Conservation (phyloP, 345 rosid species). For the Barbarea vulgaris region DNA sequence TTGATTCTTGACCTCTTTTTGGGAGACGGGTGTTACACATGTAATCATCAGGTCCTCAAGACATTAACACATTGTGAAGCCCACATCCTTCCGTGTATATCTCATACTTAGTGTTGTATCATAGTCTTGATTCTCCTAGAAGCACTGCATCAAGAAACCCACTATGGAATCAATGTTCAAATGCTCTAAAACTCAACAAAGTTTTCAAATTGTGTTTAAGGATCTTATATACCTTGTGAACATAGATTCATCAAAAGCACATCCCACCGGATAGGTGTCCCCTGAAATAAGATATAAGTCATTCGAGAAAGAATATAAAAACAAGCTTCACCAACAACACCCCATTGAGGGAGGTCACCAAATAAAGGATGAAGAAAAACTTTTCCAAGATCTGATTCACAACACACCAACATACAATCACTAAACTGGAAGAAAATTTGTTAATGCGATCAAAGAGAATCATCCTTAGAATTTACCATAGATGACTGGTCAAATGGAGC, state of each 20-base stretch:
- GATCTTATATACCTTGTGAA: conserved; percentile 60
- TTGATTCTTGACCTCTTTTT: too few relatives aligned
- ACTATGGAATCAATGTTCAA: neutral
- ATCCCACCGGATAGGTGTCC: conserved; percentile 84
- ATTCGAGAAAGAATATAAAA: neutral
- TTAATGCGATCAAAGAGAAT: neutral
- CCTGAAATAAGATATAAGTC: conserved; percentile 41
- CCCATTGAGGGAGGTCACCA: conserved; percentile 95
- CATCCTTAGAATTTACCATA: conserved; percentile 52
- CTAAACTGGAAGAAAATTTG: neutral
- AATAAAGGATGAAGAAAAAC: conserved; percentile 73
- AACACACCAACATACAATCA: conserved; percentile 4
- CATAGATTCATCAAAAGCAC: conserved; percentile 77
- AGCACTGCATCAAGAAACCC: conserved; percentile 42
- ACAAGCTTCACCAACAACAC: conserved; percentile 63
- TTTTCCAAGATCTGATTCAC: conserved; percentile 73
- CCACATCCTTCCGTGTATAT: conserved; percentile 60
- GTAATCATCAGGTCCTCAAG: conserved; percentile 75
- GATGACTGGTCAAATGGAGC: conserved; percentile 66
- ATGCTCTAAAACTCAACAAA: neutral
- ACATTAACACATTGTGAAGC: conserved; percentile 57
- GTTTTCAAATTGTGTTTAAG: neutral
- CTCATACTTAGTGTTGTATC: conserved; percentile 53
- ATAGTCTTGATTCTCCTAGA: conserved; percentile 61
- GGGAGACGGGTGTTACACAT: too few relatives aligned